Percentiles rank a stretch among this genome's conserved stretches.
phyloP scores from a whole-genome alignment of 2,329 filamentous ascomycete genomes.

The Beauveria brongniartii region DNA sequence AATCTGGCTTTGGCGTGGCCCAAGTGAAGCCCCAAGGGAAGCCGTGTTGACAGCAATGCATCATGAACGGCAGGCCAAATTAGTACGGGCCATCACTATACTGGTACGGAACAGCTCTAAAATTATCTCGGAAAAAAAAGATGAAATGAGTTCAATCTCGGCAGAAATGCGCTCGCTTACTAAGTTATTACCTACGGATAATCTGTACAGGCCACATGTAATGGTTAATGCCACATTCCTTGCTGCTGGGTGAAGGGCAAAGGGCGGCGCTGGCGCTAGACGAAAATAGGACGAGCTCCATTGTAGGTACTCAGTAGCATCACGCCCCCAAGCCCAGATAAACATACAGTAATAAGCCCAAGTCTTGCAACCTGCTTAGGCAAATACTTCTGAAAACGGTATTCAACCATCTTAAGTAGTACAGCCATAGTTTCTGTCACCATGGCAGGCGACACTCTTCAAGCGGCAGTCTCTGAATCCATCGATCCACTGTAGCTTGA shows the following conservation, averaged over 20 bases:
- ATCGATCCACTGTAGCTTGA: background rate
- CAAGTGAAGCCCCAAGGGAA: background rate
- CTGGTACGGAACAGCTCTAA: background rate
- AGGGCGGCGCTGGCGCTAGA: background rate
- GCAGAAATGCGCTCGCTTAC: background rate
- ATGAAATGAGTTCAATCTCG: background rate
- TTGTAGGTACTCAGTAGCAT: no score
- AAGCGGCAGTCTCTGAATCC: background rate
- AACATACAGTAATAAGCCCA: no score
- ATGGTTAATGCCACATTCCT: background rate
- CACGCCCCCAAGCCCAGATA: no score
- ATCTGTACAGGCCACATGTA: background rate
- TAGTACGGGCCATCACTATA: background rate
- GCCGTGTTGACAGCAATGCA: background rate
- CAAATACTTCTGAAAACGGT: background rate
- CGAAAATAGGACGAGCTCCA: background rate
- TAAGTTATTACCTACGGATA: background rate
- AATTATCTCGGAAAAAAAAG: background rate
- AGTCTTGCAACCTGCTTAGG: no score
- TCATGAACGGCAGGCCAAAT: background rate
- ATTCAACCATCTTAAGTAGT: no score
- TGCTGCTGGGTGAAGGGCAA: background rate
- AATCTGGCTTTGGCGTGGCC: no score
- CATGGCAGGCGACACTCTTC: background rate
- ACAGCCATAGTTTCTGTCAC: no score